phyloP scores from a whole-genome alignment of 73 alveolate genomes.

The Blepharisma stoltei region DNA sequence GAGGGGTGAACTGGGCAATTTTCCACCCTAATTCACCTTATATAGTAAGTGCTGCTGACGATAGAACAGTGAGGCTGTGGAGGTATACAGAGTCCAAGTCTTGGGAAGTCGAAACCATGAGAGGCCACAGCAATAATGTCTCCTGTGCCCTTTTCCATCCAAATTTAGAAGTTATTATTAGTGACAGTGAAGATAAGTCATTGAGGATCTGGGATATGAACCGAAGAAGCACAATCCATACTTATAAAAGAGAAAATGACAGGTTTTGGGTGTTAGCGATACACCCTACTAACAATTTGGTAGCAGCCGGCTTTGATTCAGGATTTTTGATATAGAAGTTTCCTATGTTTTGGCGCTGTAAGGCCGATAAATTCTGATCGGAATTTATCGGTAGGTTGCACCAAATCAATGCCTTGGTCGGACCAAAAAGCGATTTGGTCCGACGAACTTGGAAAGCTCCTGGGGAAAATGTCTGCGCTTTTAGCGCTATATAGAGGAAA shows the following conservation, averaged over 20 bases:
- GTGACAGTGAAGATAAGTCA: conserved; percentile 87
- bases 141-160: conserved; percentile 86
- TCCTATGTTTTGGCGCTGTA: too few species aligned
- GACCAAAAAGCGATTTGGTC: too few species aligned
- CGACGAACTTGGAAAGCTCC: too few species aligned
- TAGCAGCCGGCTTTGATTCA: conserved; percentile 94
- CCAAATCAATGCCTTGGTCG: too few species aligned
- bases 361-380: too few species aligned
- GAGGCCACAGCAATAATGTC: conserved; percentile 95
- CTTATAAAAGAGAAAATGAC: conserved; percentile 83
- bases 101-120: conserved; percentile 93
- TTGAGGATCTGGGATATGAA: conserved; percentile 94
- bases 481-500: too few species aligned
- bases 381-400: too few species aligned
- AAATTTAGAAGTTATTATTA: conserved; percentile 66
- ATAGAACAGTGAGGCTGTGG: conserved; percentile 88
- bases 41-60: conserved; percentile 92
- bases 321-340: conserved; percentile 93
- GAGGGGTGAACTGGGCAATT: conserved; percentile 96
- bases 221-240: conserved; percentile 68
- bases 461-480: too few species aligned
- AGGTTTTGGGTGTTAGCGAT: conserved; percentile 95
- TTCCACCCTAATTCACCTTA: conserved; percentile 83
- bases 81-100: conserved; percentile 80
- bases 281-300: conserved; percentile 79